Evolutionary conservation across 2,329 filamentous ascomycete species (phyloP).

Genomic region (Amesomyces nigricolor): DNA sequence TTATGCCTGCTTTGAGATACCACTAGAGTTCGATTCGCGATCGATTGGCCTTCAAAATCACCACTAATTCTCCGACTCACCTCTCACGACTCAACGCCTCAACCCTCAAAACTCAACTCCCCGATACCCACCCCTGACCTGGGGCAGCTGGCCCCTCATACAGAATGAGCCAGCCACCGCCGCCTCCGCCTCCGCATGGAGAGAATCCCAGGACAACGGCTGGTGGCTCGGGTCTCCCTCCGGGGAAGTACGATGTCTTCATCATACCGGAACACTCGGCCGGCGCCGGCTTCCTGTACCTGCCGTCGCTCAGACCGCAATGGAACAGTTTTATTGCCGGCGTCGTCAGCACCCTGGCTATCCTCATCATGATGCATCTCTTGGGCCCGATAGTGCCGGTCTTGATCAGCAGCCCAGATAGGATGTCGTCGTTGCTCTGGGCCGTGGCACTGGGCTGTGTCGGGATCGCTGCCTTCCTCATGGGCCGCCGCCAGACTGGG

Average conservation of each 20-base stretch:
- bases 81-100: background rate
- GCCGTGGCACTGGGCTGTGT: constrained; percentile 6
- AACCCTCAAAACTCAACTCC: background rate
- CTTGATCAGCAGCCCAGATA: constrained; percentile 52
- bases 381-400: background rate
- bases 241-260: constrained; percentile 95
- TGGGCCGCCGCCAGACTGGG: constrained; percentile 14
- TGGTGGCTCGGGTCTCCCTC: constrained; percentile 60
- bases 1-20: constrained; percentile 36
- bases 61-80: background rate
- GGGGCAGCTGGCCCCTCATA: constrained; percentile 18
- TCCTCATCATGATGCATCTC: constrained; percentile 13
- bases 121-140: constrained; percentile 1
- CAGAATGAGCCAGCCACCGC: constrained; percentile 56
- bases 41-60: constrained; percentile 10
- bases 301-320: constrained; percentile 82
- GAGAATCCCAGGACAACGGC: constrained; percentile 64
- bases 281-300: constrained; percentile 83
- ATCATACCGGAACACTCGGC: constrained; percentile 89
- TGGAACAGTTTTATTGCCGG: constrained; percentile 89
- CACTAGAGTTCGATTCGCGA: constrained; percentile 29
- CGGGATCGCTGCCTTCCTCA: constrained; percentile 11
- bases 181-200: constrained; percentile 83
- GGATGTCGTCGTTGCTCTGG: constrained; percentile 36
- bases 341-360: constrained; percentile 45